Base-by-base conservation (phyloP, 2,329 filamentous ascomycete species). In the Trichoderma sp. region DNA sequence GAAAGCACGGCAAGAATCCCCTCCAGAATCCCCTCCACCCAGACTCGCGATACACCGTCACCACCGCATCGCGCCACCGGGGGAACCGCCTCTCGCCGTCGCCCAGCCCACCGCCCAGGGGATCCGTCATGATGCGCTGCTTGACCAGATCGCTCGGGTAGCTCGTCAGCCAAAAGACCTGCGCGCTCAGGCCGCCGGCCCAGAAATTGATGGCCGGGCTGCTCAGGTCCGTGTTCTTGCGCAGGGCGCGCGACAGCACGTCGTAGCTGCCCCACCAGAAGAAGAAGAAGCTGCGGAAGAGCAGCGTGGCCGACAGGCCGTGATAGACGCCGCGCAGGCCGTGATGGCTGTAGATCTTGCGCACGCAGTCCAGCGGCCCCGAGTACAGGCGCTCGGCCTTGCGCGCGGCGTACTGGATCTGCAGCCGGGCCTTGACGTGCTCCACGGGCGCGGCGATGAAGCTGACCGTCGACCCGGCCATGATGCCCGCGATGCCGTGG, bases 241-340 rank as follows among this genome's bases (percentile, higher is more conserved):
- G 83, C 76, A 98, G 83, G 69, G 85, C 81, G 26, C 88, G 85
- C 5, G 92, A 92, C 73, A 98, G 86, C 34, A 97, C 74, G 75
- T 97, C 95, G 82, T 99, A 99, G 70, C 89, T 91, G n/a, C 90
- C 90, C 96, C 96, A 99, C 94, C 94, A 98, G 83, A 91, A 96
- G 85, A 97, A 97, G 85, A 99, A 99, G 82, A 95, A 97, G 16
- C 89, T 89, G 21, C 96, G 88, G 83, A 98, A 98, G 59, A 98
- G 80, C 59, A 98, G 83, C 0, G 96, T 98, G 1, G 96, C 92
- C 46, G 81, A 83, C 14, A 99, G 85, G 0, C 96, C 96, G 77
- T 93, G 94, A 79, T 95, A 99, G 8, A 99, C 79, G 43, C 95
- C 96, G 26, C 80, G 77, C 3, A 97, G 75, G 56, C 96, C 95